phyloP scores from a whole-genome alignment of 1,284 basidiomycete genomes.

The Phaffia rhodozyma region DNA sequence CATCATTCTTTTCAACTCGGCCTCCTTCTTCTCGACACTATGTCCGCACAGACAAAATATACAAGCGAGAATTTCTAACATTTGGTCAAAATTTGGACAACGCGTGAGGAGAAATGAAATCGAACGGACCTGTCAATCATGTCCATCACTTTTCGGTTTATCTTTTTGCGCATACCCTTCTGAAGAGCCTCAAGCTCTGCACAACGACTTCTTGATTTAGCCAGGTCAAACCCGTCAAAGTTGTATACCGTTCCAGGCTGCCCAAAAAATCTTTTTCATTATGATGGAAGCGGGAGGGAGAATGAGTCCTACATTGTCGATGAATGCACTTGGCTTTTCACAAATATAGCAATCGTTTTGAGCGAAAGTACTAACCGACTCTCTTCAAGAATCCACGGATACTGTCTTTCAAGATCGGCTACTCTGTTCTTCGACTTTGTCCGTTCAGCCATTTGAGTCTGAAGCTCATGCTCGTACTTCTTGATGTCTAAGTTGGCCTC shows the following conservation, averaged over 20 bases:
- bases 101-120: background rate
- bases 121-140: slow-evolving; percentile 78
- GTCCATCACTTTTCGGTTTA: slow-evolving; percentile 89
- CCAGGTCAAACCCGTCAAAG: slow-evolving; percentile 61
- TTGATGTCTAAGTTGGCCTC: slow-evolving; percentile 61
- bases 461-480: slow-evolving; percentile 44
- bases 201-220: slow-evolving; percentile 52
- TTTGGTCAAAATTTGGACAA: background rate
- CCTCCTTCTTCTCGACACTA: slow-evolving; percentile 92
- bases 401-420: slow-evolving; percentile 57
- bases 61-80: background rate
- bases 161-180: slow-evolving; percentile 82
- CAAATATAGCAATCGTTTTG: background rate
- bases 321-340: no score
- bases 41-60: background rate
- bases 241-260: slow-evolving; percentile 71
- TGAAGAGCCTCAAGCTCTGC: slow-evolving; percentile 68
- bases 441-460: slow-evolving; percentile 46
- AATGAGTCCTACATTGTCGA: no score
- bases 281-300: background rate
- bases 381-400: slow-evolving; percentile 82
- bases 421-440: slow-evolving; percentile 32
- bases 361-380: slow-evolving; percentile 48
- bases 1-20: slow-evolving; percentile 76
- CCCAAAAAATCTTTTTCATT: slow-evolving; percentile 51